Conservation (phyloP, 1,284 basidiomycete genomes). For the Cerrena zonata region DNA sequence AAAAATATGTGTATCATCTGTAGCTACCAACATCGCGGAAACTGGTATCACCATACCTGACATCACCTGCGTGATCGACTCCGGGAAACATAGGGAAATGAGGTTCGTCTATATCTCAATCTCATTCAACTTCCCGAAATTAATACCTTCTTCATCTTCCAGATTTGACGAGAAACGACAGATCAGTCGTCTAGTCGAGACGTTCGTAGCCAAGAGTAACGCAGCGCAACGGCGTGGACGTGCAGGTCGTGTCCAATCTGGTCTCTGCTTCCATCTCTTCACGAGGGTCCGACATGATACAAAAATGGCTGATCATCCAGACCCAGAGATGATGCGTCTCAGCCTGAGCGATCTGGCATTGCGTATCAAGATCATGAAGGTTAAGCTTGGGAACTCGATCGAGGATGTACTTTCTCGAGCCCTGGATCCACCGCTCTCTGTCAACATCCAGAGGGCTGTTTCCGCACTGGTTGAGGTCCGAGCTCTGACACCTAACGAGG, state of each 20-base stretch:
- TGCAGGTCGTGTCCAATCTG: constrained; percentile 86
- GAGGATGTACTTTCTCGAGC: constrained; percentile 87
- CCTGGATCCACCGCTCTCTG: constrained; percentile 81
- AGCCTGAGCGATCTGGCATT: constrained; percentile 92
- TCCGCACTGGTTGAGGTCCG: constrained; percentile 86
- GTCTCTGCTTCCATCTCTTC: constrained; percentile 94
- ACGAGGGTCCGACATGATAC: constrained; percentile 84
- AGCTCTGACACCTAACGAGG: constrained; percentile 80
- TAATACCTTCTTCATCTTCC: constrained; percentile 10
- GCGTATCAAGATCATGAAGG: constrained; percentile 94
- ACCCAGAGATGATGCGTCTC: constrained; percentile 93
- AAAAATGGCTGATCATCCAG: constrained; percentile 81
- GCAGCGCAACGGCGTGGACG: constrained; percentile 88
- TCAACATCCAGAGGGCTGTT: constrained; percentile 90
- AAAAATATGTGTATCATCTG: no score
- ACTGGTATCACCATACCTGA: constrained; percentile 96
- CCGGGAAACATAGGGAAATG: constrained; percentile 92
- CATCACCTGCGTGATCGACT: constrained; percentile 95
- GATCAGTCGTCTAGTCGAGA: constrained; percentile 87
- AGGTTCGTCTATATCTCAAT: constrained; percentile 38
- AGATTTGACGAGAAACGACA: constrained; percentile 98
- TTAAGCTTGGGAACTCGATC: constrained; percentile 81
- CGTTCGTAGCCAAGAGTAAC: constrained; percentile 89
- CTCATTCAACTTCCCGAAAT: constrained; percentile 7
- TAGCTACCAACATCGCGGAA: constrained; percentile 75